Conservation (phyloP, 1,284 basidiomycete genomes). For the Fomes fomentarius region DNA sequence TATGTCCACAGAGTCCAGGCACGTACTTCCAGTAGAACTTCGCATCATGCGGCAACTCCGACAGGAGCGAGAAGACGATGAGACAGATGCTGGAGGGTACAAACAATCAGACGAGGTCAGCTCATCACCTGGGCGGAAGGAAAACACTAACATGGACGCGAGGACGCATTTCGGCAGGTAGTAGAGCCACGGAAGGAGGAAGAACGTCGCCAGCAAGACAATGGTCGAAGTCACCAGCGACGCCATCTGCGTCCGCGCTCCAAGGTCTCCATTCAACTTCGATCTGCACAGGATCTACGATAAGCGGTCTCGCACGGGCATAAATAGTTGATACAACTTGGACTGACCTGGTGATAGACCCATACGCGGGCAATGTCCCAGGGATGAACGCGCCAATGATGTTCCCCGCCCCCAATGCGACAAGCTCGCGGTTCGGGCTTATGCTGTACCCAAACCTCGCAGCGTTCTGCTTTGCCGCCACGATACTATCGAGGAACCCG, state of each 20-base stretch:
- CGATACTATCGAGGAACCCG: conserved; percentile 83
- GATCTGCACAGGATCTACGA: conserved; percentile 53
- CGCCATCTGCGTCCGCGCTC: conserved; percentile 87
- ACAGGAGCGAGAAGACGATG: conserved; percentile 84
- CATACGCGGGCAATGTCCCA: conserved; percentile 87
- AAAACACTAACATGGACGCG: conserved; percentile 65
- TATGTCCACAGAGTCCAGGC: too few species aligned
- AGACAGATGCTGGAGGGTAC: conserved; percentile 63
- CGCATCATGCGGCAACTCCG: conserved; percentile 87
- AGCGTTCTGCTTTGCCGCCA: conserved; percentile 87
- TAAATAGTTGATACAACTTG: not conserved
- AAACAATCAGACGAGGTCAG: conserved; percentile 4
- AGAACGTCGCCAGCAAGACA: conserved; percentile 85
- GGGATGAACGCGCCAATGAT: conserved; percentile 79
- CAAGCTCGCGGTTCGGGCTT: conserved; percentile 90
- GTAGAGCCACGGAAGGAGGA: conserved; percentile 79
- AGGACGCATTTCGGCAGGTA: conserved; percentile 84
- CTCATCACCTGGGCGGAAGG: not conserved
- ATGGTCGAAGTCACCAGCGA: conserved; percentile 77
- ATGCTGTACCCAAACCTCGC: conserved; percentile 85
- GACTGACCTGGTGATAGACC: conserved; percentile 79
- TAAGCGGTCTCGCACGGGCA: not conserved
- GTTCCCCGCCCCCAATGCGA: conserved; percentile 86
- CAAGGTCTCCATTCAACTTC: conserved; percentile 85
- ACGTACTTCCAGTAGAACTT: conserved; percentile 79